Conservation (phyloP, 306 rosid genomes). For the Prinsepia uniflora region DNA sequence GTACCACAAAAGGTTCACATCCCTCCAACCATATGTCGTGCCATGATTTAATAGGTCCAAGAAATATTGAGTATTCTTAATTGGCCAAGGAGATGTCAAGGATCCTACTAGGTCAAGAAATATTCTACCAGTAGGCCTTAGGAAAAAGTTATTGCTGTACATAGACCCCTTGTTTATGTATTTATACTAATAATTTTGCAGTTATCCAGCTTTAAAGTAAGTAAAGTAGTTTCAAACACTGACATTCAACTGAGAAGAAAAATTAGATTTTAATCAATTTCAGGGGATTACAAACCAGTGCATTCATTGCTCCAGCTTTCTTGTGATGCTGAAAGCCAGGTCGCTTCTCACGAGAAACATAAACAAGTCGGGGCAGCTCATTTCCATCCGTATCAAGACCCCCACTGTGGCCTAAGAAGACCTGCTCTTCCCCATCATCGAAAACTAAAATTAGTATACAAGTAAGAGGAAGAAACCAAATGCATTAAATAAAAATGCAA, state of each 20-base stretch:
- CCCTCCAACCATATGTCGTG: background rate
- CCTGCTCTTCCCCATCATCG: slow-evolving; percentile 46
- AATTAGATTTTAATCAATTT: background rate
- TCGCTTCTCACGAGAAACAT: slow-evolving; percentile 99
- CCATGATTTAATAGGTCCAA: background rate
- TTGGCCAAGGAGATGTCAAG: background rate
- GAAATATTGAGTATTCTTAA: background rate
- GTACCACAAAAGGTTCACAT: no score
- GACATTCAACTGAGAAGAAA: background rate
- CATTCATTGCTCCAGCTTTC: slow-evolving; percentile 99
- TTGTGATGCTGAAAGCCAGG: slow-evolving; percentile 99
- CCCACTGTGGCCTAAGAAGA: slow-evolving; percentile 96
- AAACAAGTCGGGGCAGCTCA: slow-evolving; percentile 98
- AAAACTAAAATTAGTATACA: slow-evolving; percentile 19
- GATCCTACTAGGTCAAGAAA: background rate
- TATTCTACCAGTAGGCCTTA: background rate
- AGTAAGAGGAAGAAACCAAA: background rate
- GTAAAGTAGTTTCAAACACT: background rate
- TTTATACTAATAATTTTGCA: background rate
- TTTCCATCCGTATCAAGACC: slow-evolving; percentile 98
- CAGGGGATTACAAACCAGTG: slow-evolving; percentile 64
- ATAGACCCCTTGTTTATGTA: no score
- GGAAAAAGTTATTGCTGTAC: no score
- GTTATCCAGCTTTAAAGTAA: background rate
- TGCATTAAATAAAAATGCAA: slow-evolving; percentile 7